Evolutionary conservation across 1,284 basidiomycete genomes (phyloP), one percentile per base, ranked within the genome.

Genomic region (Pisolithus thermaeus): DNA sequence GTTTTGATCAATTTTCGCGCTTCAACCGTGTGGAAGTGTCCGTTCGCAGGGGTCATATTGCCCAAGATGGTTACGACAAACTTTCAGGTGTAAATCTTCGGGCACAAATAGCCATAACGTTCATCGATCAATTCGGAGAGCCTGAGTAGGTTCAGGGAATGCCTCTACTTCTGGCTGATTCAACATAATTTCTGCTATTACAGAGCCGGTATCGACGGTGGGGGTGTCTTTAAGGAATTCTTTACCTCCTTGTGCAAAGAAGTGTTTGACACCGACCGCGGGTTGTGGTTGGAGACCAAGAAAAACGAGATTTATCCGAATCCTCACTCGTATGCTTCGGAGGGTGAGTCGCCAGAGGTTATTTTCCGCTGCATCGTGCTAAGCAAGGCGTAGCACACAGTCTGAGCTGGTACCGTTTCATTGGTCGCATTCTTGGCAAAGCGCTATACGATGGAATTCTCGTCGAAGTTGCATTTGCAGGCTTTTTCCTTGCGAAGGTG

Each of bases 181-280:
- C 14, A 1, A 14, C 12, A 12, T 14, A 3, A 35, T 35, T 4
- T 3, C 14, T 22, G 23, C 35, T 18, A 5, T 36, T 58, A 51
- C 56, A 88, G 90, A 63, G 86, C 87, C 28, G 92, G 93, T 0
- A 95, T 96, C 32, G 95, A 99, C 61, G 96, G 96, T 1, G 95
- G 97, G 3, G 96, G 97, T 0, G 83, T 99, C 7, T 98, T 97
- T 75, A 99, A 99, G 66, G 97, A 98, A 69, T 97, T 99, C 63
- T 81, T 99, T 61, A 98, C 94, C 1, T 88, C 86, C 12, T 69
- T 97, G 20, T 87, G 84, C 50, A 93, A 90, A 62, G 94, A 98
- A 67, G 95, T 90, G 0, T 98, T 99, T 58, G 93, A 99, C 62
- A 90, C 90, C 0, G 84, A 98, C 63, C 83, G 93, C 16, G 97